Evolutionary conservation across 2,329 filamentous ascomycete genomes (phyloP).

Genomic region (Penicillium sp.): DNA sequence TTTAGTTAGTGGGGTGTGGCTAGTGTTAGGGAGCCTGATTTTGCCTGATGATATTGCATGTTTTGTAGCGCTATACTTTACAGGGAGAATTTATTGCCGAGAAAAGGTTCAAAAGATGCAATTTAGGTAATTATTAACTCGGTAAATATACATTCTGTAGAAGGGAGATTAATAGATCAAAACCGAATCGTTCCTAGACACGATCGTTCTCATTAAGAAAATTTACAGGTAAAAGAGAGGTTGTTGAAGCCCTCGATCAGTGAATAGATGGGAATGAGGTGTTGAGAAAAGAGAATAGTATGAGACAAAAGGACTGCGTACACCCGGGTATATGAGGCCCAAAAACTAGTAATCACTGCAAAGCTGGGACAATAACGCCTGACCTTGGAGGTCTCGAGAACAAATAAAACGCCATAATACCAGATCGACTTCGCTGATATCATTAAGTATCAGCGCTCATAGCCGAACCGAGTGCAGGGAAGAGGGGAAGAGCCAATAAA

Average conservation of each 20-base stretch:
- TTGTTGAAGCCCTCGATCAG: neutral
- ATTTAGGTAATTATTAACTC: too few species aligned
- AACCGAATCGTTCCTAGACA: neutral
- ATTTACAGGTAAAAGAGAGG: neutral
- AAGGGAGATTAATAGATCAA: neutral
- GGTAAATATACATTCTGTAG: neutral
- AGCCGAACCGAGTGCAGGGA: conserved; percentile 21
- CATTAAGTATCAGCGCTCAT: conserved; percentile 5
- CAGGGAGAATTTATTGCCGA: too few species aligned
- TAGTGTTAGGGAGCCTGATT: neutral
- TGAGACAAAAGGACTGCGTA: conserved; percentile 21
- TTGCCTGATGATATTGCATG: neutral
- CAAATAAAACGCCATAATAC: conserved; percentile 39
- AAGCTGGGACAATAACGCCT: conserved; percentile 28
- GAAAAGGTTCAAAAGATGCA: too few species aligned
- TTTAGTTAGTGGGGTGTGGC: neutral
- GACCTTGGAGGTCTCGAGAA: conserved; percentile 33
- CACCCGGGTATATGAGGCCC: conserved; percentile 41
- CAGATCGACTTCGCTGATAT: conserved; percentile 16
- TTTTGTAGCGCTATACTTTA: too few species aligned
- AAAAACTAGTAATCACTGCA: conserved; percentile 26
- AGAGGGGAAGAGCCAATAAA: neutral
- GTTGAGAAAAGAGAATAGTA: neutral
- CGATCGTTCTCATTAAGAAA: neutral
- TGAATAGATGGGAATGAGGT: neutral